A percentile compares a stretch with the other conserved stretches of the same genome.
phyloP scores from a whole-genome alignment of 1,139 yeast genomes.

The Saccharomycopsis crataegensis region DNA sequence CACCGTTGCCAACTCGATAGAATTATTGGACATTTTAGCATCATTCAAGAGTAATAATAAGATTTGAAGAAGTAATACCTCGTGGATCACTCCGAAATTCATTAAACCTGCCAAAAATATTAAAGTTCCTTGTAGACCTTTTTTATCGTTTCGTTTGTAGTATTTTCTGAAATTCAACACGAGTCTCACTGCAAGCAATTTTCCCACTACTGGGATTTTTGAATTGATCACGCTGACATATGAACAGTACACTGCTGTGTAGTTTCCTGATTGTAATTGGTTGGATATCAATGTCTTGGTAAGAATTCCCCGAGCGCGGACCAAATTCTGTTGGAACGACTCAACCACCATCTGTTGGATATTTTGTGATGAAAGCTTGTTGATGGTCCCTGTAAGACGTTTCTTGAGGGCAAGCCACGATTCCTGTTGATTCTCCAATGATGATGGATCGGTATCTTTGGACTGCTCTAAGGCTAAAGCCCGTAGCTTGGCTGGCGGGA shows the following conservation, averaged over 20 bases:
- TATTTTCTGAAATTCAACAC: slow-evolving; percentile 53
- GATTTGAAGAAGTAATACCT: slow-evolving; percentile 56
- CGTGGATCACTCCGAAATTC: slow-evolving; percentile 60
- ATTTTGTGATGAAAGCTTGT: slow-evolving; percentile 40
- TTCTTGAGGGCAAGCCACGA: slow-evolving; percentile 50
- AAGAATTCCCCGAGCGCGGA: slow-evolving; percentile 55
- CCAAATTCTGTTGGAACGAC: slow-evolving; percentile 46
- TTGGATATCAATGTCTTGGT: slow-evolving; percentile 51
- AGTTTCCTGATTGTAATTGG: slow-evolving; percentile 36
- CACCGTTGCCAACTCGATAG: slow-evolving; percentile 41
- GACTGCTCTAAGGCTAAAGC: background rate
- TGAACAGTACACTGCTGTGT: slow-evolving; percentile 49
- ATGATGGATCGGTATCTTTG: background rate
- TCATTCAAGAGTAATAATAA: slow-evolving; percentile 46
- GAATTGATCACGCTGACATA: slow-evolving; percentile 56
- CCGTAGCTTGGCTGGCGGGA: slow-evolving; percentile 8
- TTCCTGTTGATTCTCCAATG: slow-evolving; percentile 23
- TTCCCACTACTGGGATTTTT: slow-evolving; percentile 65
- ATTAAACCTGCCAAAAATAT: slow-evolving; percentile 55
- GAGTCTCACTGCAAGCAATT: slow-evolving; percentile 45
- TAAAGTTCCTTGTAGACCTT: slow-evolving; percentile 36
- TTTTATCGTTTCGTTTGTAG: slow-evolving; percentile 42
- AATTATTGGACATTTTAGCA: slow-evolving; percentile 42
- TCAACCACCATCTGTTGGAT: slow-evolving; percentile 41
- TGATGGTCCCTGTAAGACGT: slow-evolving; percentile 41